These are phyloP conservation scores for Elsinoe fawcettii DNA, from an alignment of 2,329 filamentous ascomycete genomes.

Conservation along the genomic window DNA sequence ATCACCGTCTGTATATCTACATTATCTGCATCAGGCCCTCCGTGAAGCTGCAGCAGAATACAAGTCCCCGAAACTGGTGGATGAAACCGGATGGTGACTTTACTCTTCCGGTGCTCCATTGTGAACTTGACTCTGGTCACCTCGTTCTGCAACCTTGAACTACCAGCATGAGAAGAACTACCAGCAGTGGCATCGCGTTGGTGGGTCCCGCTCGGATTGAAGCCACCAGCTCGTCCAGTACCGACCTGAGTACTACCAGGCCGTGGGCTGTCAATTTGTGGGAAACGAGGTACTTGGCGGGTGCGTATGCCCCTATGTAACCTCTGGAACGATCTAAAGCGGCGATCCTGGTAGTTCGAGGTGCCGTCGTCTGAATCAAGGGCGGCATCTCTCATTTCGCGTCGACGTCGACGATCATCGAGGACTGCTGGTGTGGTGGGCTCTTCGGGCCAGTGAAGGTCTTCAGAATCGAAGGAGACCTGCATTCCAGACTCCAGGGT, in stretches of 20 bases:
- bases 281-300: neutral
- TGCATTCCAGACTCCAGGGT: conserved; percentile 13
- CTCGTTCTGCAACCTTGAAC: neutral
- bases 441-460: conserved; percentile 19
- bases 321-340: conserved; percentile 14
- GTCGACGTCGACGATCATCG: conserved; percentile 16
- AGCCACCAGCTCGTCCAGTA: neutral
- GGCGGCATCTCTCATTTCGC: conserved; percentile 16
- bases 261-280: neutral
- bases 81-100: conserved; percentile 7
- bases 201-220: neutral
- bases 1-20: conserved; percentile 87
- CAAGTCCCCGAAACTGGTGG: conserved; percentile 57
- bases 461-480: conserved; percentile 13
- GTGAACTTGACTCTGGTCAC: neutral
- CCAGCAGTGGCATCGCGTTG: neutral
- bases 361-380: conserved; percentile 14
- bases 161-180: neutral
- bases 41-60: conserved; percentile 87
- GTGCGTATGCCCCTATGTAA: conserved; percentile 1
- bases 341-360: conserved; percentile 11
- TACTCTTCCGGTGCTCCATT: neutral
- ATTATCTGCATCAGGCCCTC: conserved; percentile 63
- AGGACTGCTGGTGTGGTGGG: conserved; percentile 17
- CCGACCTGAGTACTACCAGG: neutral